phyloP scores from a whole-genome alignment of 2,329 filamentous ascomycete species.

The Apiospora rasikravindrae region DNA sequence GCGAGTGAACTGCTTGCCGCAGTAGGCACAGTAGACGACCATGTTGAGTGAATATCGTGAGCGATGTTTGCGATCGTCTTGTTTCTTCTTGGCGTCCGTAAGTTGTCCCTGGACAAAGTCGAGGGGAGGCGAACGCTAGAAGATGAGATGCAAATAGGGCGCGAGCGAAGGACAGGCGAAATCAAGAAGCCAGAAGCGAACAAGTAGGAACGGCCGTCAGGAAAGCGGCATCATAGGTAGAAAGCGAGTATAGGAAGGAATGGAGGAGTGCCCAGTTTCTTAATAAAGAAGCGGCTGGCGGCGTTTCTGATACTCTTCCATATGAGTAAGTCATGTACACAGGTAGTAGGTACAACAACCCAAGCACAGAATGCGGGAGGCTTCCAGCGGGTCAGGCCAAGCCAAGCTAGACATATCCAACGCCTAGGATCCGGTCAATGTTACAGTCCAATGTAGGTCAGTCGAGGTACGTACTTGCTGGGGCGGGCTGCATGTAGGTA shows the following conservation, averaged over 20 bases:
- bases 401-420: not conserved
- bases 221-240: constrained; percentile 5
- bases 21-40: constrained; percentile 18
- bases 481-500: not conserved
- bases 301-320: not conserved
- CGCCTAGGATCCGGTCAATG: not conserved
- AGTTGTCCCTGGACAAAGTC: not conserved
- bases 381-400: not conserved
- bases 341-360: not conserved
- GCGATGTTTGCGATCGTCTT: not conserved
- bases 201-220: not conserved
- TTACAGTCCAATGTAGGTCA: no score
- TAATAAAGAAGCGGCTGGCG: constrained; percentile 9
- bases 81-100: not conserved
- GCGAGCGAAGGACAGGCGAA: not conserved
- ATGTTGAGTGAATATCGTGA: not conserved
- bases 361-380: constrained; percentile 9
- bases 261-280: not conserved
- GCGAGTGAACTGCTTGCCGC: constrained; percentile 20
- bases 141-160: not conserved
- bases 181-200: not conserved
- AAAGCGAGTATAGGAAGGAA: not conserved
- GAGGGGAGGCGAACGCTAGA: not conserved
- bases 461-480: not conserved
- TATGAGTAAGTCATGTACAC: constrained; percentile 4